Evolutionary conservation across 2,329 filamentous ascomycete species (phyloP), one percentile per base, ranked within the genome.

Genomic region (Zasmidium citrigriseum): DNA sequence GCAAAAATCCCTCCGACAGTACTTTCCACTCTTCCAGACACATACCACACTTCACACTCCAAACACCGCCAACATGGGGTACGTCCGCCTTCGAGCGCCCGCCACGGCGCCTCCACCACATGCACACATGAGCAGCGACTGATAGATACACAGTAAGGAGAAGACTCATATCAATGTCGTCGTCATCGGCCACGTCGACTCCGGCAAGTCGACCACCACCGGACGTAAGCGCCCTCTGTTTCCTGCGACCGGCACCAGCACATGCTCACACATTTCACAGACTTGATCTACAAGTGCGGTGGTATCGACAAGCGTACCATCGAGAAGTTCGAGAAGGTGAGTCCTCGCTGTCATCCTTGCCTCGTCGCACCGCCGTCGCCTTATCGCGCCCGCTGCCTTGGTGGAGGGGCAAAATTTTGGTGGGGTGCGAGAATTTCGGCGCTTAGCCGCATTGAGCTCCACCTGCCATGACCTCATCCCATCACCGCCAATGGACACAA

Each of bases 261-360:
- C 46, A 59, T 70, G 71, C 70, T 74, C 72, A 80, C 79, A 89
- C 82, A 74, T 87, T 88, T 81, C 88, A 93, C 75, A 81, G 78
- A 82, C 86, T 89, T 99, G 88, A 98, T 99, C 90, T 98, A 98
- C 92, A 93, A 99, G 90, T 98, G 95, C 87, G 95, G 95, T 89
- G 95, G 95, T 91, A 99, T 98, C 79, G 95, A 99, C 91, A 92
- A 93, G 88, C 93, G 95, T 92, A 98, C 93, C 82, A 99, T 99
- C 80, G 95, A 99, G 90, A 99, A 99, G 90, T 99, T 99, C 89
- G 95, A 99, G 93, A 99, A 99, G 91, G 92, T 96, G 82, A 67
- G 72, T 64, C 58, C 52, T 48, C 54, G 49, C 55, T 27, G 18
- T 27, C 27, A 24, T 38, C 25, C 48, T 45, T 46, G 54, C 46